Evolutionary conservation across 2,329 filamentous ascomycete species (phyloP), one percentile per base, ranked within the genome.

Genomic region (Amylocarpus encephaloides): DNA sequence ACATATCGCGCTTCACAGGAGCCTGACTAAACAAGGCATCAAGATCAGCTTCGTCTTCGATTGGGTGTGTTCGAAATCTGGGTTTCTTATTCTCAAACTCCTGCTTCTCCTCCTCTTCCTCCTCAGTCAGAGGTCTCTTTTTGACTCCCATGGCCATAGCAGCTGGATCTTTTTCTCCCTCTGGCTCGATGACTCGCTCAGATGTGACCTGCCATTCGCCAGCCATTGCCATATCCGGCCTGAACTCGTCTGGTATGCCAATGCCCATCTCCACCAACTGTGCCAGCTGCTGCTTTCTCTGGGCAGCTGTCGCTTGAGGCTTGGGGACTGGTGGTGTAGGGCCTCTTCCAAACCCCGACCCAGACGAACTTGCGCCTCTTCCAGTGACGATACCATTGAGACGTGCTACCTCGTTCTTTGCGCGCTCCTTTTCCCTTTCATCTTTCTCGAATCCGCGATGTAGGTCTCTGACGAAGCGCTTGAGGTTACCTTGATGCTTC

Each of bases 191-290:
- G 30, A 66, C 40, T 9, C 59, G 52, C 49, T 65, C 56, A 9
- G 59, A 54, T 51, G 79, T 83, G 10, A 84, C 79, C 0, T 88
- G 82, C 92, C 92, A 98, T 47, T 95, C 87, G 30, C 93, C 89
- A 3, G 85, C 83, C 73, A 96, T 82, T 5, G 91, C 90, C 80
- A 96, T 82, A 52, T 93, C 88, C 2, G 78, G 75, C 52, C 88
- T 76, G 50, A 88, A 82, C 57, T 86, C 83, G 40, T 88, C 83
- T 0, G 93, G 93, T 48, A 97, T 79, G 42, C 82, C 80, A 43
- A 98, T 82, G 0, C 93, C 93, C 76, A 98, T 78, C 33, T 86
- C 87, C 4, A 86, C 90, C 10, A 98, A 74, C 68, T 97, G 90
- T 56, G 90, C 84, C 62, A 94, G 79, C 70, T 98, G 93, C 48